Evolutionary conservation across 2,329 filamentous ascomycete genomes (phyloP), one percentile per base, ranked within the genome.

Genomic region (Lasiodiplodia sp.): DNA sequence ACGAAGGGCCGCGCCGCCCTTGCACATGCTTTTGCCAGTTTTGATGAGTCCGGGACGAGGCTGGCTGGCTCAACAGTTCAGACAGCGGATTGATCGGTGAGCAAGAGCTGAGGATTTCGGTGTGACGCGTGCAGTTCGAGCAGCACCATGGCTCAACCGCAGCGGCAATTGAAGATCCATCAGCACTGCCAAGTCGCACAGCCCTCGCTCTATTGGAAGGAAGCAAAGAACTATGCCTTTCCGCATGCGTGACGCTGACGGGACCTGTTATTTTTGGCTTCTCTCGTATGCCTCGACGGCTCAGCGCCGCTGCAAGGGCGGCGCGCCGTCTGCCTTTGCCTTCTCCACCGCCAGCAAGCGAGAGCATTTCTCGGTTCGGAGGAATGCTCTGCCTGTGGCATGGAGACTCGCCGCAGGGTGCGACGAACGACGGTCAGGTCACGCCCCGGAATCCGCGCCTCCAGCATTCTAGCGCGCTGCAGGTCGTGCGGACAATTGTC

Each of bases 1-100:
- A 34, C 40, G 47, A 44, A 47, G 38, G 57, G 2, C 57, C 38
- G 38, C 57, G 57, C 25, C 57, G 57, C 62, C 62, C 62, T 65
- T 65, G 62, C 49, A 55, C 62, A 65, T 65, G 62, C 62, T 65
- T 65, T 65, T 65, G 28, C 18, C 25, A 18, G n/a, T 49, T 62
- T 63, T 63, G 58, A 49, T 63, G 58, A 37, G 58, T 3, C 10
- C 31, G 40, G 40, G 16, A n/a, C 40, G 58, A 63, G 58, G 40
- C 58, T 63, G 58, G 58, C 58, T 34, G 40, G 58, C 58, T 63
- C 58, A 63, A 63, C 58, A 63, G 12, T 44, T 44, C 56, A 25
- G 21, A 14, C 55, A 21, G 34, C 28, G 18, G 7, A 28, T n/a
- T 60, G 37, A 44, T 60, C 34, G 34, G 56, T 44, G 56, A 44